Base-by-base conservation (phyloP, 345 rosid genomes). In the Raphanus raphanistrum region DNA sequence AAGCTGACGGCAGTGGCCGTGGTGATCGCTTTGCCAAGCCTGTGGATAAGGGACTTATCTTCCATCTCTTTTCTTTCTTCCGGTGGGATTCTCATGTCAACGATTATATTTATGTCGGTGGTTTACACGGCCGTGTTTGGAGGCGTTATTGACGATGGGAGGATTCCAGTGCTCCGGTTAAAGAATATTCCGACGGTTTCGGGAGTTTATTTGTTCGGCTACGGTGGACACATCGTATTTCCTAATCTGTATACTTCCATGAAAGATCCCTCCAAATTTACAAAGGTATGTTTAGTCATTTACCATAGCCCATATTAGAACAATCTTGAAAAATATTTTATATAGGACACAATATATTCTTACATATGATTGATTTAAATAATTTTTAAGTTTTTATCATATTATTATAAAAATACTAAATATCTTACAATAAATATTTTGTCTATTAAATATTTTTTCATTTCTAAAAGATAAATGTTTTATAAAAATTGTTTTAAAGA, bases 201-300 rank as follows among this genome's bases (percentile, higher is more conserved):
- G 2, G 95, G 95, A 8, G 83, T 92, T 9, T 92, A 90, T 36
- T 4, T 88, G 26, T 92, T 87, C 76, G 80, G 95, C 52, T 90
- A 76, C 67, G 89, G 90, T 29, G 97, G 97, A 9, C 93, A 92
- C 76, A 80, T 87, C 68, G 95, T 92, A 16, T 92, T 92, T 79
- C 97, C 97, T 3, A 71, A 90, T 71, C 80, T 92, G 43, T 84
- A 90, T 63, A 85, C 80, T 61, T 83, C 95, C 82, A 92, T 92
- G 97, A 88, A 87, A 75, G 90, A 92, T 78, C 95, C 93, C 16
- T 77, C 90, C 79, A 86, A 84, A 66, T 92, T 92, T 59, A 85
- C 92, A 79, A 88, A 90, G 95, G 95, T 88, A 73, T 9, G 5
- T 21, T 21, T 21, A 21, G 21, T 21, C 21, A 21, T 21, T 21